phyloP scores from a whole-genome alignment of 1,139 yeast genomes.

The Zygosaccharomyces sapae region DNA sequence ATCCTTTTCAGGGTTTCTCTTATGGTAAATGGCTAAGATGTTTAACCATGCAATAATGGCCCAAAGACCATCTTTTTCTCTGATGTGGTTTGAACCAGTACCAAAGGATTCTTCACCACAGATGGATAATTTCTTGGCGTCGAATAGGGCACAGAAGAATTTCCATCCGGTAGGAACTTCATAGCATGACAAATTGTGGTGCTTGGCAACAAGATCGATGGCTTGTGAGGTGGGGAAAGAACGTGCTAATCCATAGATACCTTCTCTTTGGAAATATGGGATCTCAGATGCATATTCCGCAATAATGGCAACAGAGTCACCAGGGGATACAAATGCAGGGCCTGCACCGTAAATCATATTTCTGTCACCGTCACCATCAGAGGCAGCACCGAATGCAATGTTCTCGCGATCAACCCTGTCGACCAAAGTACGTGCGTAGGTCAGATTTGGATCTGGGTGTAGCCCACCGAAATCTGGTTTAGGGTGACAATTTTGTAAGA shows the following conservation, averaged over 20 bases:
- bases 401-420: slow-evolving; percentile 72
- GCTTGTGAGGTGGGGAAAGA: slow-evolving; percentile 98
- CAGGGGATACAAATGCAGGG: slow-evolving; percentile 91
- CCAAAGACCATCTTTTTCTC: slow-evolving; percentile 98
- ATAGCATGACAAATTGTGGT: slow-evolving; percentile 68
- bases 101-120: slow-evolving; percentile 99
- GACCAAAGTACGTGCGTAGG: slow-evolving; percentile 87
- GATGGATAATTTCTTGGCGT: slow-evolving; percentile 85
- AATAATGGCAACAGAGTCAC: slow-evolving; percentile 96
- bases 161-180: slow-evolving; percentile 99
- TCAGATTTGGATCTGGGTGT: slow-evolving; percentile 96
- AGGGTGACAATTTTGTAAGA: slow-evolving; percentile 77
- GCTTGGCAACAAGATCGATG: slow-evolving; percentile 82
- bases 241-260: slow-evolving; percentile 92
- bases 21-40: slow-evolving; percentile 73
- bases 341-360: slow-evolving; percentile 97
- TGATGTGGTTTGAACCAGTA: slow-evolving; percentile 94
- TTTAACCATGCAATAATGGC: slow-evolving; percentile 97
- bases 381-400: slow-evolving; percentile 95
- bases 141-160: slow-evolving; percentile 92
- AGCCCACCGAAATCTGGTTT: slow-evolving; percentile 92
- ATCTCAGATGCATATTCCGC: slow-evolving; percentile 85
- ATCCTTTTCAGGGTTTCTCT: slow-evolving; percentile 53
- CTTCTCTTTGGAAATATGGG: slow-evolving; percentile 83
- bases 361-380: slow-evolving; percentile 98